A percentile compares a stretch with the other conserved stretches of the same genome.
These are phyloP conservation scores for Fraxinus greggii DNA, from an alignment of 305 asterid species.

Conservation along the genomic window DNA sequence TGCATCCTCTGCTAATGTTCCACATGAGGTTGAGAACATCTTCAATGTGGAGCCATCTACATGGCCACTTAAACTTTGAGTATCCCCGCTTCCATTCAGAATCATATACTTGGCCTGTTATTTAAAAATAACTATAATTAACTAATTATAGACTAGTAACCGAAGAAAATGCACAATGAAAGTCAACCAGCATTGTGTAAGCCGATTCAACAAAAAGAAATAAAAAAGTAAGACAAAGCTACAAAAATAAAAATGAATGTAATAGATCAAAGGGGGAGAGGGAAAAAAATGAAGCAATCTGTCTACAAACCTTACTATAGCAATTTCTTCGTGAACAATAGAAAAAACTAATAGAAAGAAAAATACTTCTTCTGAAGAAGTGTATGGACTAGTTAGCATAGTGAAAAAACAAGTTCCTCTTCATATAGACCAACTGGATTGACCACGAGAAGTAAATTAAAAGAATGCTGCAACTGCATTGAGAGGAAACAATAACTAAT, in stretches of 20 bases:
- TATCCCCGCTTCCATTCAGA: slow-evolving; percentile 18
- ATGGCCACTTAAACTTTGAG: slow-evolving; percentile 25
- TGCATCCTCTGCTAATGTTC: slow-evolving; percentile 36
- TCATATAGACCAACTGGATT: background rate
- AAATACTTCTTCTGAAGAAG: background rate
- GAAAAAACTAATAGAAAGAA: background rate
- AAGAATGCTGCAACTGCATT: background rate
- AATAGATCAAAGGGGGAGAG: background rate
- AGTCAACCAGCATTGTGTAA: background rate
- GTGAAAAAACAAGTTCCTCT: background rate
- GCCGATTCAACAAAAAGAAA: slow-evolving; percentile 9
- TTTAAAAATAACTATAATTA: slow-evolving; percentile 19
- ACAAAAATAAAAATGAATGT: slow-evolving; percentile 3
- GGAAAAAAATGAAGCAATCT: background rate
- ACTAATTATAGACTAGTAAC: slow-evolving; percentile 8
- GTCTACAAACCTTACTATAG: background rate
- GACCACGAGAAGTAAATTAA: background rate
- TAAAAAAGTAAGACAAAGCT: slow-evolving; percentile 8
- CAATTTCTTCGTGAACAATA: background rate
- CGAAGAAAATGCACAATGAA: background rate
- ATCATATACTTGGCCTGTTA: slow-evolving; percentile 39
- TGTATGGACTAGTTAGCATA: background rate
- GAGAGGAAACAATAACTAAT: background rate
- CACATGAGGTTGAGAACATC: slow-evolving; percentile 52
- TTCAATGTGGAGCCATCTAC: slow-evolving; percentile 34